Evolutionary conservation across 768 basidiomycete genomes (phyloP), one percentile per base, ranked within the genome.

Genomic region (Lepiota brunneoincarnata): DNA sequence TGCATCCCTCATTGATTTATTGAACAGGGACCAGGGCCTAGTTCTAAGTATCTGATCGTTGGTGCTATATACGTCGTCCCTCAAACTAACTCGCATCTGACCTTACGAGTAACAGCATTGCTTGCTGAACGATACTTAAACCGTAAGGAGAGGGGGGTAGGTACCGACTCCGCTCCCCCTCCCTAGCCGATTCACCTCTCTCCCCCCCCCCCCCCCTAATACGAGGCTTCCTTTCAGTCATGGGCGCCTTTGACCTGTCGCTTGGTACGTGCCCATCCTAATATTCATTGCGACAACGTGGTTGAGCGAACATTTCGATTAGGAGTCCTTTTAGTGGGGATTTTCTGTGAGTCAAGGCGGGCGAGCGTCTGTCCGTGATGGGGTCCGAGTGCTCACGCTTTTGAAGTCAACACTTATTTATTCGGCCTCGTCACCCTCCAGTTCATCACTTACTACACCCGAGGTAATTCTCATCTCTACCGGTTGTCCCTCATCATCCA

Each of bases 381-480:
- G 31, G n/a, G n/a, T n/a, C 11, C 31, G 31, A 31, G 31, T 31
- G 10, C 17, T 47, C 17, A 47, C 28, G 11, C 14, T 2, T 26
- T n/a, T 18, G 3, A n/a, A 55, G 54, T 55, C 37, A 55, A 55
- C n/a, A 55, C 54, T 2, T 49, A 34, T 42, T 46, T 55, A n/a
- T 55, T 48, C 20, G 54, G 54, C 9, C 24, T 55, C 26, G 54
- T 55, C 39, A 55, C 54, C 12, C 26, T 42, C n/a, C 54, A 55
- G 17, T 55, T 55, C 42, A 36, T 37, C 9, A 42, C 46, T 4
- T 55, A 55, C 35, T 55, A 55, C 42, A 21, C 18, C 6, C 17
- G 39, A 42, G 31, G 54, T 55, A 47, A 35, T 34, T 4, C 9
- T 17, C 15, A 31, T 24, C 7, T 20, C 21, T 5, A 2, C 23